A percentile compares a stretch with the other conserved stretches of the same genome.
Conservation (phyloP, 1,139 yeast genomes). For the Suhomyces atakaporum region DNA sequence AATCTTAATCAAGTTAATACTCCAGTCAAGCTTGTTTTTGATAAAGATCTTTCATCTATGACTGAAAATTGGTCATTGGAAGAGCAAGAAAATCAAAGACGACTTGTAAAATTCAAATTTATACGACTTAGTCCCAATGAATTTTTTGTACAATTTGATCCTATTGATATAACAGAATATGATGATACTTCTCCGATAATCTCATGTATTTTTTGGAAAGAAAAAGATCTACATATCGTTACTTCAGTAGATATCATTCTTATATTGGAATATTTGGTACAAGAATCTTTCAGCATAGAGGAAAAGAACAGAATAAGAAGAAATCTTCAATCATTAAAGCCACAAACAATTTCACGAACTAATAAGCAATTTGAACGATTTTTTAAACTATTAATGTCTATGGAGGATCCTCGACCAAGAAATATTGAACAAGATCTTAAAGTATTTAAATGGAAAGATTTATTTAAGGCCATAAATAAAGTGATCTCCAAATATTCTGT, state of each 20-base stretch:
- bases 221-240: slow-evolving; percentile 50
- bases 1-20: slow-evolving; percentile 8
- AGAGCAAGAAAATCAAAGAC: slow-evolving; percentile 31
- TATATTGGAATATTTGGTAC: slow-evolving; percentile 58
- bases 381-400: slow-evolving; percentile 63
- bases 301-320: slow-evolving; percentile 73
- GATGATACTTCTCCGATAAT: slow-evolving; percentile 37
- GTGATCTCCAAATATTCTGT: slow-evolving; percentile 61
- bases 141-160: slow-evolving; percentile 27
- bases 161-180: slow-evolving; percentile 27
- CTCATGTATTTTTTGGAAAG: slow-evolving; percentile 66
- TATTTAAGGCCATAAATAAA: slow-evolving; percentile 56
- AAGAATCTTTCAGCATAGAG: slow-evolving; percentile 59
- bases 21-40: slow-evolving; percentile 14
- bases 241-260: slow-evolving; percentile 68
- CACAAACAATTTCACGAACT: slow-evolving; percentile 58
- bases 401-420: slow-evolving; percentile 67
- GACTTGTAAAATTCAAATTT: slow-evolving; percentile 40
- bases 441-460: slow-evolving; percentile 61
- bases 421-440: slow-evolving; percentile 74
- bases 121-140: slow-evolving; percentile 24
- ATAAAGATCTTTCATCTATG: slow-evolving; percentile 21
- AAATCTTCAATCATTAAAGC: slow-evolving; percentile 65
- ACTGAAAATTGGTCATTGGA: slow-evolving; percentile 36
- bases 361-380: slow-evolving; percentile 48